Percentiles rank a stretch among this genome's conserved stretches.
Conservation (phyloP, 73 alveolate genomes). For the Uronychia binucleata region DNA sequence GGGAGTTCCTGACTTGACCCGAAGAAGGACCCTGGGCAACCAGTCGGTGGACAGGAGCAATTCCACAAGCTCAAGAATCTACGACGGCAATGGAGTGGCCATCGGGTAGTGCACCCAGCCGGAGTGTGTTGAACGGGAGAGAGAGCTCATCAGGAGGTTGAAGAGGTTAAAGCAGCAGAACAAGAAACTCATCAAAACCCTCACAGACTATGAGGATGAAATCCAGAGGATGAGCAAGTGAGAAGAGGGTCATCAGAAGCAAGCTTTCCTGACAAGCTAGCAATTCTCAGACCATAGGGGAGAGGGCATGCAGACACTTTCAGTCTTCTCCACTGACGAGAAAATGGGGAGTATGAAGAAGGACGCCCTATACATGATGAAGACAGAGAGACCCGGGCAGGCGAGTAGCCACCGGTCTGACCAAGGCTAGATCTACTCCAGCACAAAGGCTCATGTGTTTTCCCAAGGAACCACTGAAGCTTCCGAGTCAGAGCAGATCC, state of each 20-base stretch:
- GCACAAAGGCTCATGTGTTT: background rate
- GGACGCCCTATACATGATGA: background rate
- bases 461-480: background rate
- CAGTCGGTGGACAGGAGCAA: background rate
- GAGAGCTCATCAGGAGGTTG: background rate
- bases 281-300: no score
- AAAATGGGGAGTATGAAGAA: background rate
- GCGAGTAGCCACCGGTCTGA: background rate
- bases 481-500: background rate
- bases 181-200: background rate
- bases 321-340: background rate
- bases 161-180: background rate
- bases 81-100: background rate
- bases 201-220: background rate
- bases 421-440: background rate
- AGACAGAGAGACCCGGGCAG: background rate
- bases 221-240: background rate
- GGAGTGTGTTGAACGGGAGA: background rate
- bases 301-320: no score
- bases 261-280: no score
- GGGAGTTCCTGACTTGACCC: background rate
- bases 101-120: background rate
- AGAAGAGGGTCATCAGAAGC: no score
- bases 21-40: background rate
- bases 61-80: background rate